Percentiles rank a stretch among this genome's conserved stretches.
Evolutionary conservation across 2,329 filamentous ascomycete genomes (phyloP).

Genomic region (Diaporthe vaccinii): DNA sequence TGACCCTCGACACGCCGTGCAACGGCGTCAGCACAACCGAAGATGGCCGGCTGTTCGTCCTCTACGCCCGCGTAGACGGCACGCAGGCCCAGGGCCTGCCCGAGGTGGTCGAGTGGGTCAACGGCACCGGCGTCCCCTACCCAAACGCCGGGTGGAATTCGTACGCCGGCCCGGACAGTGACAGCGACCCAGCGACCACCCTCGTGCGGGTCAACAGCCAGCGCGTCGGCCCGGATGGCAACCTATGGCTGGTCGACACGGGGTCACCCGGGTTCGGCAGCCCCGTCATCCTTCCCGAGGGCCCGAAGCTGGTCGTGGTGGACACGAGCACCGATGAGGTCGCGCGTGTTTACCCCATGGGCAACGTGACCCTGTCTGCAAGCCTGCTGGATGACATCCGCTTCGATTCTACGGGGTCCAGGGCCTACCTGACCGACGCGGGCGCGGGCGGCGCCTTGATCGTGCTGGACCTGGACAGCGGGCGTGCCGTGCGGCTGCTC

Average conservation of each 20-base stretch:
- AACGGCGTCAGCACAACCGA: slow-evolving; percentile 37
- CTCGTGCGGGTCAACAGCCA: slow-evolving; percentile 33
- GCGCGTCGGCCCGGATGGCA: slow-evolving; percentile 27
- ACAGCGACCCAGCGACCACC: slow-evolving; percentile 23
- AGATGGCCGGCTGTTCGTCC: slow-evolving; percentile 36
- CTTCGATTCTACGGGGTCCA: slow-evolving; percentile 17
- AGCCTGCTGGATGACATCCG: slow-evolving; percentile 39
- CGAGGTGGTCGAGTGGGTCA: slow-evolving; percentile 40
- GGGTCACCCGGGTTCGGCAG: slow-evolving; percentile 37
- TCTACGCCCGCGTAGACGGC: slow-evolving; percentile 40
- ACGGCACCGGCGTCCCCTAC: slow-evolving; percentile 32
- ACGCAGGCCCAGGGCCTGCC: slow-evolving; percentile 36
- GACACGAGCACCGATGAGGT: slow-evolving; percentile 27
- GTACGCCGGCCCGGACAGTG: slow-evolving; percentile 19
- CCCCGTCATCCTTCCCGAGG: slow-evolving; percentile 34
- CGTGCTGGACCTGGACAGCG: slow-evolving; percentile 37
- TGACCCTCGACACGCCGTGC: slow-evolving; percentile 36
- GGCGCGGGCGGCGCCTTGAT: slow-evolving; percentile 37
- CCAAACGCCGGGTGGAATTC: slow-evolving; percentile 39
- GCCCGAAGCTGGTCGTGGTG: slow-evolving; percentile 40
- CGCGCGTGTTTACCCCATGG: slow-evolving; percentile 35
- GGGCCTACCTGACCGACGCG: slow-evolving; percentile 39
- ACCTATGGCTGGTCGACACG: slow-evolving; percentile 40
- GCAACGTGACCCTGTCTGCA: slow-evolving; percentile 31
- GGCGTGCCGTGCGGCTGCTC: slow-evolving; percentile 31